These are phyloP conservation scores for Lepidium didymum DNA, from an alignment of 345 rosid species.

Conservation along the genomic window DNA sequence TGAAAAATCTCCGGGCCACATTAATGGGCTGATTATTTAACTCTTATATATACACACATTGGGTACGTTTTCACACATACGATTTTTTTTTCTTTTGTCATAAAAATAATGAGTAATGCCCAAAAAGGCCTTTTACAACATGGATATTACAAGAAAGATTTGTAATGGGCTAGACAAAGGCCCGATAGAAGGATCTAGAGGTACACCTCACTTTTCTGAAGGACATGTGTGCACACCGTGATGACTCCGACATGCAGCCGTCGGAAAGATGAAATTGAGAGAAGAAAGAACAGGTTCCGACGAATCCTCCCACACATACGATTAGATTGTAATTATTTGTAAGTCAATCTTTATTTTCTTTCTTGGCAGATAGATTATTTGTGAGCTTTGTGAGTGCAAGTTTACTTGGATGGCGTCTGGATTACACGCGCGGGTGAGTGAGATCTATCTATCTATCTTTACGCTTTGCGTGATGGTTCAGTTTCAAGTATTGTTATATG, in stretches of 20 bases:
- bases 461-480: constrained; percentile 15
- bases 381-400: neutral
- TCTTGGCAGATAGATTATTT: constrained; percentile 18
- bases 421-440: neutral
- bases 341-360: neutral
- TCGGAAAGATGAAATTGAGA: no score
- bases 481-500: neutral
- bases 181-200: no score
- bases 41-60: neutral
- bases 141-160: no score
- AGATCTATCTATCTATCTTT: neutral
- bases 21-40: constrained; percentile 12
- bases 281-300: no score
- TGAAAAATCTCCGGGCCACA: constrained; percentile 29
- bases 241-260: no score
- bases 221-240: no score
- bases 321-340: constrained; percentile 4
- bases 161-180: no score
- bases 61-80: constrained; percentile 19
- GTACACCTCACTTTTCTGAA: no score
- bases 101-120: no score
- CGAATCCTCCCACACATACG: constrained; percentile 13
- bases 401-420: neutral
- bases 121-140: no score
- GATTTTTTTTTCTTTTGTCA: no score